phyloP scores from a whole-genome alignment of 192 early-diverging fungal genomes.

The Chytriomyces confervae region DNA sequence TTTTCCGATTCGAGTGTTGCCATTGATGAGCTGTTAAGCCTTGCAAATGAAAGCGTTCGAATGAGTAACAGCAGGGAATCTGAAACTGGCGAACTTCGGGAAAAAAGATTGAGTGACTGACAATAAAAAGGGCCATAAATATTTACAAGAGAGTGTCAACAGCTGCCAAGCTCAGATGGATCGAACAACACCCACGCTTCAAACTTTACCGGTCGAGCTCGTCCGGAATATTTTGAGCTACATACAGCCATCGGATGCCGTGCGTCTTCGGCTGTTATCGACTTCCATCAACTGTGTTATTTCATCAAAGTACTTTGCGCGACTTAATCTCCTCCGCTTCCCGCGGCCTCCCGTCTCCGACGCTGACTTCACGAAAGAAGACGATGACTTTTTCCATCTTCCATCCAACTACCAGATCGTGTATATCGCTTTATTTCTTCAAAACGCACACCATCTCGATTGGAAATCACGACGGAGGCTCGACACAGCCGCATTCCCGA shows the following conservation, averaged over 20 bases:
- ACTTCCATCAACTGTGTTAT: neutral
- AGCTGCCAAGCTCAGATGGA: neutral
- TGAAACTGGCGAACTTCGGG: too few relatives aligned
- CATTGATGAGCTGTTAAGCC: too few relatives aligned
- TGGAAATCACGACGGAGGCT: neutral
- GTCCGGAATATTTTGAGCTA: neutral
- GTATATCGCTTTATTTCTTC: neutral
- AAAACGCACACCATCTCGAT: neutral
- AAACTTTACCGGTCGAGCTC: neutral
- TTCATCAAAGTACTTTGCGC: neutral
- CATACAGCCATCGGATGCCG: neutral
- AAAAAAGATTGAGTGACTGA: too few relatives aligned
- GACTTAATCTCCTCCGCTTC: neutral
- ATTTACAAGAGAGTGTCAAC: too few relatives aligned
- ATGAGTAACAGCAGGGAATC: too few relatives aligned
- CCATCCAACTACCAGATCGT: neutral
- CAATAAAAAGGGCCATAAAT: too few relatives aligned
- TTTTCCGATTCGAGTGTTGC: too few relatives aligned
- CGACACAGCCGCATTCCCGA: neutral
- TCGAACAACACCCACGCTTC: neutral
- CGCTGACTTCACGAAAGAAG: too few relatives aligned
- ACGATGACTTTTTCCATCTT: neutral
- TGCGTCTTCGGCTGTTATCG: neutral
- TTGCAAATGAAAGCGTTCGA: too few relatives aligned
- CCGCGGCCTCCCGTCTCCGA: neutral